Conservation (phyloP, 805 yeast species). For the Schizosaccharomyces cryophilus region DNA sequence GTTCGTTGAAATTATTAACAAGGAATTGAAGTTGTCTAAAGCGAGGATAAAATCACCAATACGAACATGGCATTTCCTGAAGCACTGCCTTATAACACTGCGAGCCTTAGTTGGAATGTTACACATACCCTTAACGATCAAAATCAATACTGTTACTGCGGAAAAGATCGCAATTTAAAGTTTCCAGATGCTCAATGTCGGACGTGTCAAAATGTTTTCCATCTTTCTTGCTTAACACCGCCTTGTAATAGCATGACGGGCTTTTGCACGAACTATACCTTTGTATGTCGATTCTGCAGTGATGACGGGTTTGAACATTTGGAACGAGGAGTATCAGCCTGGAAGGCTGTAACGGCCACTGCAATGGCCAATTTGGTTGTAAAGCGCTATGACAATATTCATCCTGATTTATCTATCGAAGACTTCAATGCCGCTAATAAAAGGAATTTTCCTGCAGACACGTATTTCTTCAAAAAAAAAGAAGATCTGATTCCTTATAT, state of each 20-base stretch:
- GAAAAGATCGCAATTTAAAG: not conserved
- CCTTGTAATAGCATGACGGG: not conserved
- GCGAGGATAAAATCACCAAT: not conserved
- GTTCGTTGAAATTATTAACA: no score
- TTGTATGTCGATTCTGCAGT: not conserved
- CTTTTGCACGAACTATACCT: not conserved
- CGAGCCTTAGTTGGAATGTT: not conserved
- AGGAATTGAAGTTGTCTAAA: not conserved
- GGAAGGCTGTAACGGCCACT: slow-evolving; percentile 1
- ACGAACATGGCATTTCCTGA: no score
- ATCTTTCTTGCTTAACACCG: not conserved
- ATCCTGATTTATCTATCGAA: not conserved
- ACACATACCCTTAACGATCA: not conserved
- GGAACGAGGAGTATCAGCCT: not conserved
- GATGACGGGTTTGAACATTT: not conserved
- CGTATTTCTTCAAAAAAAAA: not conserved
- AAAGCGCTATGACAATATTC: not conserved
- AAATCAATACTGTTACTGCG: not conserved
- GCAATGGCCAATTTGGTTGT: not conserved
- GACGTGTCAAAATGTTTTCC: not conserved
- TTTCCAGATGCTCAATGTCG: not conserved
- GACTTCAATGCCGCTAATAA: not conserved
- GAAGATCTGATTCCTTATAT: not conserved
- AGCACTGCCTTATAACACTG: not conserved
- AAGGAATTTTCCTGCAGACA: not conserved